Evolutionary conservation across 768 basidiomycete species (phyloP).

Genomic region (Multifurca ochricompacta): DNA sequence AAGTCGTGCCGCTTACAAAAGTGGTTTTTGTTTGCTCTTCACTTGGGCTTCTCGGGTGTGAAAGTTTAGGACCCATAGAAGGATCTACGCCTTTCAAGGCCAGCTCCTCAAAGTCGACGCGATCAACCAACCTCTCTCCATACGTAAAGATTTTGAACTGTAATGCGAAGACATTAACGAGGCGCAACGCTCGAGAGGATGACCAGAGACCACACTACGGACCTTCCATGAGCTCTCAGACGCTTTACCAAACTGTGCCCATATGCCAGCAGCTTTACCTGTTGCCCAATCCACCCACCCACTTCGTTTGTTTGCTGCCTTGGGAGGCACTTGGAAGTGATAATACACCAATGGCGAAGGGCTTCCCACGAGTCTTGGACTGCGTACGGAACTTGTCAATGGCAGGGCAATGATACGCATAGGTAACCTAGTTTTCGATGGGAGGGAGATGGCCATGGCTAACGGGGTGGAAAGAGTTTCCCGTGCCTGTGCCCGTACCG

Average conservation of each 20-base stretch:
- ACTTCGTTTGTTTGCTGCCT: conserved; percentile 24
- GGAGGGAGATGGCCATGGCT: conserved; percentile 17
- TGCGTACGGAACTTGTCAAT: conserved; percentile 26
- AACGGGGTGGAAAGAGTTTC: no score
- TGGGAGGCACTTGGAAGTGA: conserved; percentile 29
- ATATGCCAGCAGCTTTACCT: conserved; percentile 45
- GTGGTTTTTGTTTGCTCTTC: conserved; percentile 17
- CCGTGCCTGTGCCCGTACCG: no score
- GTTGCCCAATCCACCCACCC: conserved; percentile 44
- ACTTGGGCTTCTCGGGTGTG: conserved; percentile 7
- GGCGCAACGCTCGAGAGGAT: background rate
- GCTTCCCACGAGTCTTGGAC: background rate
- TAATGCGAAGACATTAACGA: background rate
- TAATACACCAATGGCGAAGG: conserved; percentile 35
- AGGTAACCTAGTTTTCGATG: conserved; percentile 20
- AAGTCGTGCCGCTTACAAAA: background rate
- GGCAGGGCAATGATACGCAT: conserved; percentile 46
- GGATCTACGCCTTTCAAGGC: conserved; percentile 68
- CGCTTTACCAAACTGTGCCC: conserved; percentile 64
- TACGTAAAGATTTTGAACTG: conserved; percentile 53
- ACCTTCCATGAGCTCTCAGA: conserved; percentile 68
- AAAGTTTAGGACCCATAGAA: conserved; percentile 45
- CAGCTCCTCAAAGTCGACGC: conserved; percentile 74
- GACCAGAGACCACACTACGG: conserved; percentile 21
- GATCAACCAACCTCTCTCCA: conserved; percentile 63